phyloP scores from a whole-genome alignment of 768 basidiomycete species.

The Leccinum boreale region DNA sequence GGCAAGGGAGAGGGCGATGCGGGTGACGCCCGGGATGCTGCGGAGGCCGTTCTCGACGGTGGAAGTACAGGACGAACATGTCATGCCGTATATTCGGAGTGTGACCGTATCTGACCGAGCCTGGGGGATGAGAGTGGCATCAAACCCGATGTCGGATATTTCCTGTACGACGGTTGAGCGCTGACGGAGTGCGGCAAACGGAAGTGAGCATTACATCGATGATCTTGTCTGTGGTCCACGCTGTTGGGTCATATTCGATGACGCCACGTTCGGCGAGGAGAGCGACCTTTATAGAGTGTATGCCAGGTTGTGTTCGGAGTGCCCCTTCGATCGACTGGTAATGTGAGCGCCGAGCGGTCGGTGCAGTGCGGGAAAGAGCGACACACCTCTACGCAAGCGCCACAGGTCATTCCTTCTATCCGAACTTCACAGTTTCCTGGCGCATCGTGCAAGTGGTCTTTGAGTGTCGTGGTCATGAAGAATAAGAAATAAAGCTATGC shows the following conservation, averaged over 20 bases:
- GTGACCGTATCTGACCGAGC: slow-evolving; percentile 63
- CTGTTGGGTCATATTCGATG: slow-evolving; percentile 79
- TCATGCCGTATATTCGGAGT: slow-evolving; percentile 89
- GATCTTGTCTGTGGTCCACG: slow-evolving; percentile 83
- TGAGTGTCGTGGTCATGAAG: slow-evolving; percentile 3
- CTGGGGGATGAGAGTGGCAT: slow-evolving; percentile 73
- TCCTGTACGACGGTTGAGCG: slow-evolving; percentile 49
- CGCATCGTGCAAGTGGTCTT: slow-evolving; percentile 7
- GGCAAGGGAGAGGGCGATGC: slow-evolving; percentile 69
- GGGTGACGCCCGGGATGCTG: slow-evolving; percentile 68
- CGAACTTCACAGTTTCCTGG: slow-evolving; percentile 69
- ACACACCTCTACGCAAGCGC: slow-evolving; percentile 82
- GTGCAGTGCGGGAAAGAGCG: not conserved
- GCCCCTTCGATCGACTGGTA: slow-evolving; percentile 81
- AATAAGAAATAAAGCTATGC: not conserved
- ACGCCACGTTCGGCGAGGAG: slow-evolving; percentile 93
- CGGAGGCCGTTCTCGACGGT: slow-evolving; percentile 71
- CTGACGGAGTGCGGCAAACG: not conserved
- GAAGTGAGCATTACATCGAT: slow-evolving; percentile 45
- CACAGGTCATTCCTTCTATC: slow-evolving; percentile 90
- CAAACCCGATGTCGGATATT: slow-evolving; percentile 92
- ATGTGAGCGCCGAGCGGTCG: not conserved
- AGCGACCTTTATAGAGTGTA: slow-evolving; percentile 52
- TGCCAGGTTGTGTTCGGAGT: slow-evolving; percentile 82
- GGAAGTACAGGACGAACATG: slow-evolving; percentile 76